Percentiles rank a stretch among this genome's conserved stretches.
Conservation (phyloP, 2,329 filamentous ascomycete genomes). For the Tolypocladium tundrense region DNA sequence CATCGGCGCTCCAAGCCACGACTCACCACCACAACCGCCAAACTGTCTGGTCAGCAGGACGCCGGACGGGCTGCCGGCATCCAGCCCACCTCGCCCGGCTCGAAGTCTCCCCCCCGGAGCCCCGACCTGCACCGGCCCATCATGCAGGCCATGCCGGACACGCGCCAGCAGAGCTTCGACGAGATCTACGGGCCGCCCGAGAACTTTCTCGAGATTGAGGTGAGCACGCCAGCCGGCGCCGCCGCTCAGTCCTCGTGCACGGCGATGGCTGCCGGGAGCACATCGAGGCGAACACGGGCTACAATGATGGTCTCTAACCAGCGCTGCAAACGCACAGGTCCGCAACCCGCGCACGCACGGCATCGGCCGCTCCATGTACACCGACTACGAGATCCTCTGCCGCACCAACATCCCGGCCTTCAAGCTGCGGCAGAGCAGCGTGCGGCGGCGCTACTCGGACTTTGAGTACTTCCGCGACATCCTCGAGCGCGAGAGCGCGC, state of each 20-base stretch:
- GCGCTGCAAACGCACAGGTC: slow-evolving; percentile 45
- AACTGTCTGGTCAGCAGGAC: slow-evolving; percentile 31
- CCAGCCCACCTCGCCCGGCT: slow-evolving; percentile 4
- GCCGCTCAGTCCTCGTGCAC: neutral
- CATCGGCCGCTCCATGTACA: slow-evolving; percentile 93
- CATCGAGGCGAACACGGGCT: neutral
- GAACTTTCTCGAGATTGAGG: slow-evolving; percentile 98
- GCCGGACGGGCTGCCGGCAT: slow-evolving; percentile 19
- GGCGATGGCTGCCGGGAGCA: neutral
- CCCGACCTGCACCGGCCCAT: slow-evolving; percentile 37
- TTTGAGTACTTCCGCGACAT: slow-evolving; percentile 99
- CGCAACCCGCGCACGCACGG: slow-evolving; percentile 90
- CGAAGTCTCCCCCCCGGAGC: slow-evolving; percentile 17
- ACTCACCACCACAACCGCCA: slow-evolving; percentile 17
- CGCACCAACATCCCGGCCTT: slow-evolving; percentile 98
- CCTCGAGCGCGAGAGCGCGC: slow-evolving; percentile 84
- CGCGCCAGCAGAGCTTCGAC: slow-evolving; percentile 89
- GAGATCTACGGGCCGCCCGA: slow-evolving; percentile 98
- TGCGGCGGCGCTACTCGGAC: slow-evolving; percentile 90
- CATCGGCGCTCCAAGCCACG: neutral
- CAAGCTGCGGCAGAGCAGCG: slow-evolving; percentile 81
- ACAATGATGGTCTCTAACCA: neutral
- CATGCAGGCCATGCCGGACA: slow-evolving; percentile 58
- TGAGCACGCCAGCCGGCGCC: slow-evolving; percentile 24
- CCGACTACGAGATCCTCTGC: slow-evolving; percentile 96